Percentiles rank a stretch among this genome's conserved stretches.
phyloP scores from a whole-genome alignment of 108 stramenopile genomes.

The Chaetoceros muelleri region DNA sequence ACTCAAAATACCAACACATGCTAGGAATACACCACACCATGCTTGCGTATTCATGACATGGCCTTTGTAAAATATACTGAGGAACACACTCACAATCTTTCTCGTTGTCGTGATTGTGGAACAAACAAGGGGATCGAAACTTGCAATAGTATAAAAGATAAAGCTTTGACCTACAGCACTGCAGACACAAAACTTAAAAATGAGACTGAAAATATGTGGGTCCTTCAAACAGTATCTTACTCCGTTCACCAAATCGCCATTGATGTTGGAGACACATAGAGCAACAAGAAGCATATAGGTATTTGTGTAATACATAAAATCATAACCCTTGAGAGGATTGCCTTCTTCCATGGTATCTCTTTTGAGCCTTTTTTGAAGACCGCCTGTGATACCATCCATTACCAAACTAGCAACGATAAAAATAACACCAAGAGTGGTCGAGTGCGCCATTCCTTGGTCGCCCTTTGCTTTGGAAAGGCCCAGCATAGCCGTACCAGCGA shows the following conservation, averaged over 20 bases:
- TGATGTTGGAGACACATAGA: slow-evolving; percentile 22
- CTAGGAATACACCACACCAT: slow-evolving; percentile 56
- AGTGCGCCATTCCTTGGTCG: slow-evolving; percentile 4
- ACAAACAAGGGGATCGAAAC: slow-evolving; percentile 84
- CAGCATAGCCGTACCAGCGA: slow-evolving; percentile 57
- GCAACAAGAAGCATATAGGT: slow-evolving; percentile 58
- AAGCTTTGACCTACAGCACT: slow-evolving; percentile 87
- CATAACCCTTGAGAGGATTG: slow-evolving; percentile 53
- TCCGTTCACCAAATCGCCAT: slow-evolving; percentile 48
- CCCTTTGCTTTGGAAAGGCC: slow-evolving; percentile 1
- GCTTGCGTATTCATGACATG: slow-evolving; percentile 43
- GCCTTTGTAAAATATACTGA: slow-evolving; percentile 63
- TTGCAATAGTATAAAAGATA: slow-evolving; percentile 82
- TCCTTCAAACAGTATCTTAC: slow-evolving; percentile 36
- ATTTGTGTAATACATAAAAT: slow-evolving; percentile 86
- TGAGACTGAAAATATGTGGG: slow-evolving; percentile 40
- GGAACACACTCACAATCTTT: slow-evolving; percentile 86
- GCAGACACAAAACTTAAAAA: slow-evolving; percentile 63
- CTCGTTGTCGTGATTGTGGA: slow-evolving; percentile 92
- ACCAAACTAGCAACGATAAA: slow-evolving; percentile 48
- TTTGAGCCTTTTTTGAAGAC: slow-evolving; percentile 58
- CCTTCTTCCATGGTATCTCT: slow-evolving; percentile 25
- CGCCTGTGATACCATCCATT: slow-evolving; percentile 67
- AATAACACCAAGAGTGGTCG: slow-evolving; percentile 31
- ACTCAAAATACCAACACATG: slow-evolving; percentile 48